Conservation (phyloP, 2,329 filamentous ascomycete genomes). For the Trichophaea hybrida region DNA sequence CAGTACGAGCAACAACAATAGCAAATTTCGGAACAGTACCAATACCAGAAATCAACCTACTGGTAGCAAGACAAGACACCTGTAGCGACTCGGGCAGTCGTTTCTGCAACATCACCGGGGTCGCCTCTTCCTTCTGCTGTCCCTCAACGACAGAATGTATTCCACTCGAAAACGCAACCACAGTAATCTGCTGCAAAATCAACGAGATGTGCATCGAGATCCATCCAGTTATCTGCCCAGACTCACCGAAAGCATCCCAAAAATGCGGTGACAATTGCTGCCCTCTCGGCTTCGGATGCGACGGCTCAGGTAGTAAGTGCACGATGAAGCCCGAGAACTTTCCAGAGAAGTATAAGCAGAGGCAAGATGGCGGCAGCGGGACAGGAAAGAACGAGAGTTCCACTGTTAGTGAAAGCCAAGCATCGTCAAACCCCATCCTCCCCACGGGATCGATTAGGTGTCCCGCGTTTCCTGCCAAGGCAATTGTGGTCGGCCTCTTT, state of each 20-base stretch:
- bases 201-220: constrained; percentile 21
- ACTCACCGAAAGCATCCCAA: neutral
- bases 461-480: constrained; percentile 11
- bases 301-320: constrained; percentile 7
- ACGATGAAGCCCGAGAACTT: constrained; percentile 17
- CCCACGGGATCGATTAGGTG: neutral
- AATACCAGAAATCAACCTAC: neutral
- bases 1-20: too few relatives aligned
- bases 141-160: constrained; percentile 17
- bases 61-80: neutral
- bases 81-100: neutral
- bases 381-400: constrained; percentile 1
- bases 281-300: constrained; percentile 19
- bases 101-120: neutral
- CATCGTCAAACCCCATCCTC: constrained; percentile 1
- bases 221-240: constrained; percentile 13
- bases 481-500: constrained; percentile 16
- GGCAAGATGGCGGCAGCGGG: neutral
- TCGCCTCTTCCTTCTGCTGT: constrained; percentile 16
- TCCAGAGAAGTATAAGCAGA: constrained; percentile 7
- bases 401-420: neutral
- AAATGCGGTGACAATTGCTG: constrained; percentile 16
- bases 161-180: constrained; percentile 14
- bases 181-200: constrained; percentile 19
- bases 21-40: neutral